phyloP scores from a whole-genome alignment of 768 basidiomycete genomes.

The Suillus decipiens region DNA sequence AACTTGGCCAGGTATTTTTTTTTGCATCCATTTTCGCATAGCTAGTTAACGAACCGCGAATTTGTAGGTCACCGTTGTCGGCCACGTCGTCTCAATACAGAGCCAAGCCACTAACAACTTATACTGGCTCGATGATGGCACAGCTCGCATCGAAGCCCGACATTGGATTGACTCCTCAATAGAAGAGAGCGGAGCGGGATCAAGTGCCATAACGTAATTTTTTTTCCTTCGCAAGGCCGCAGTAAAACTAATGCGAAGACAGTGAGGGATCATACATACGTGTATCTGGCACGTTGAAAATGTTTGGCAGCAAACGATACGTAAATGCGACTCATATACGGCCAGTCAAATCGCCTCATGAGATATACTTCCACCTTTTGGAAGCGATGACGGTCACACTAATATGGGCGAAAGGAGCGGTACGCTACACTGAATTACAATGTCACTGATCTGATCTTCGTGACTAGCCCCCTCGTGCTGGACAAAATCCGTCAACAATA shows the following conservation, averaged over 20 bases:
- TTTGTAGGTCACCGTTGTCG: slow-evolving; percentile 70
- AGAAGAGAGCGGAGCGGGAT: slow-evolving; percentile 38
- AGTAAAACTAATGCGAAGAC: neutral
- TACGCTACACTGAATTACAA: slow-evolving; percentile 34
- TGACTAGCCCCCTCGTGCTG: slow-evolving; percentile 36
- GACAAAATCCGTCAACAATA: slow-evolving; percentile 24
- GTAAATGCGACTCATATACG: slow-evolving; percentile 80
- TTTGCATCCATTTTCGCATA: slow-evolving; percentile 14
- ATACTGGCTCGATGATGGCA: slow-evolving; percentile 85
- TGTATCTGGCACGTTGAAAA: slow-evolving; percentile 79
- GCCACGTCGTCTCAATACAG: slow-evolving; percentile 67
- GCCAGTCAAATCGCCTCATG: slow-evolving; percentile 65
- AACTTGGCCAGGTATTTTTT: slow-evolving; percentile 73
- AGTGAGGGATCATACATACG: slow-evolving; percentile 82
- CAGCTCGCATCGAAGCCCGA: slow-evolving; percentile 73
- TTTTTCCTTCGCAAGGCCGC: neutral
- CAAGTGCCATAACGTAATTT: neutral
- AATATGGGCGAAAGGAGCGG: slow-evolving; percentile 65
- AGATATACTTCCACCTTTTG: slow-evolving; percentile 79
- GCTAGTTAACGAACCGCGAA: slow-evolving; percentile 1
- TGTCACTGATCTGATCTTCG: slow-evolving; percentile 1
- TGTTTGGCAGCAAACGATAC: slow-evolving; percentile 78
- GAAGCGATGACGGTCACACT: slow-evolving; percentile 74
- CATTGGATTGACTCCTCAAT: slow-evolving; percentile 77
- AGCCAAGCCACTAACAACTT: slow-evolving; percentile 78